Evolutionary conservation across 1,284 basidiomycete genomes (phyloP), one percentile per base, ranked within the genome.

Genomic region (Fomitopsis palustris): DNA sequence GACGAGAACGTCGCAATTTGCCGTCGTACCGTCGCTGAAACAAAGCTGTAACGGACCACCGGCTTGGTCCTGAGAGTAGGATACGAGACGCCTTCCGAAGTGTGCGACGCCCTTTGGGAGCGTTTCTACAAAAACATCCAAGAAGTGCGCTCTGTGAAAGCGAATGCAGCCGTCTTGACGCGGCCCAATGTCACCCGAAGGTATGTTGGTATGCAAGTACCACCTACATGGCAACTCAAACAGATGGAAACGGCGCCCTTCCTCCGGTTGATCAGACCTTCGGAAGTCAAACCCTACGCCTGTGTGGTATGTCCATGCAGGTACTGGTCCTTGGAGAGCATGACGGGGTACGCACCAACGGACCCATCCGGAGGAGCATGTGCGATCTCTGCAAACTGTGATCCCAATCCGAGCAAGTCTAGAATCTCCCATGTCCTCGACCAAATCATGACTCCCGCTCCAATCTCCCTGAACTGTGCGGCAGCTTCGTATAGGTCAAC

Each of bases 361-460:
- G 70, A 72, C n/a, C 74, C 73, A 58, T 75, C 74, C 4, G 75
- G 75, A 37, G 74, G 75, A 9, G 75, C 73, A 63, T 79, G 77
- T 1, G 79, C 77, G 9, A 80, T 74, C 55, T 72, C 72, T 14
- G 75, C 69, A 56, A 81, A 76, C 23, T 77, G 69, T 4, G 67
- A 52, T 6, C 69, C 73, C 47, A 82, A 67, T 2, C 77, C 78
- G 56, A 81, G 73, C 7, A 68, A 61, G 51, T 76, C 66, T 17
- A 82, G 63, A 33, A 81, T 78, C 37, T 67, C 68, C 80, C 79
- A 81, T 12, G 79, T 73, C 51, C 71, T 64, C 10, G 69, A 69
- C 77, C 78, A 80, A 29, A 81, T 77, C 75, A 77, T 78, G 19
- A 81, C 75, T 1, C 79, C 80, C 10, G 81, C 81, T 5, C 80